Base-by-base conservation (phyloP, 192 early-diverging fungal species). In the Thoreauomyces humboldtii region DNA sequence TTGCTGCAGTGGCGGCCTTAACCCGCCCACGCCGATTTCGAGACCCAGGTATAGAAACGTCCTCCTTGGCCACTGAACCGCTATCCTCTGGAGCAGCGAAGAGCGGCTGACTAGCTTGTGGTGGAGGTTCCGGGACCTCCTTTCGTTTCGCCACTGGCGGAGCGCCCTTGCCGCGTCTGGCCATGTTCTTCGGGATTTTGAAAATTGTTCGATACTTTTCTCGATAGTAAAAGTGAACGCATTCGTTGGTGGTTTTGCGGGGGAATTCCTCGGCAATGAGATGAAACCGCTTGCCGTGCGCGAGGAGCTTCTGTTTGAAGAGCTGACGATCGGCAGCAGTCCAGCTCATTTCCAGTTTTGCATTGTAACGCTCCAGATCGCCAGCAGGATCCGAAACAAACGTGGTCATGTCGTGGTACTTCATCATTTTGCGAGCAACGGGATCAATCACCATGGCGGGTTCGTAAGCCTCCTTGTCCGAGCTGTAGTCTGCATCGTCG, bases 211-310 rank as follows among this genome's bases (percentile, higher is more conserved):
- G 19, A 41, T 68, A 34, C 61, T 81, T 81, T 43, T 79, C 72
- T 5, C 76, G 72, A 55, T 83, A 83, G 56, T 77, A 83, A 53
- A 76, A 83, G 12, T 74, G 36, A 7, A 83, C 69, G 50, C 73
- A 76, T 22, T 83, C 79, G 24, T 63, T 45, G 1, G 72, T 69
- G 7, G 72, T 69, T 58, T 83, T 83, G 27, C 29, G 56, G 11
- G 65, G 69, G 19, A 83, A 33, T 5, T 45, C 22, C 0, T 24
- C 22, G 7, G 73, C 37, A 60, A 83, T 83, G 33, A 72, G 72
- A 31, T 58, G 68, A 57, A 83, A 83, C 61, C 71, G 57, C 55
- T 83, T 83, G 21, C 77, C 79, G 50, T 67, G 75, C 37, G 63
- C 59, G 4, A 59, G 38, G 2, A 83, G 37, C 63, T 74, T 73